These are phyloP conservation scores for Carex sylvatica DNA, from an alignment of 202 grass and related monocot genomes.

Conservation along the genomic window DNA sequence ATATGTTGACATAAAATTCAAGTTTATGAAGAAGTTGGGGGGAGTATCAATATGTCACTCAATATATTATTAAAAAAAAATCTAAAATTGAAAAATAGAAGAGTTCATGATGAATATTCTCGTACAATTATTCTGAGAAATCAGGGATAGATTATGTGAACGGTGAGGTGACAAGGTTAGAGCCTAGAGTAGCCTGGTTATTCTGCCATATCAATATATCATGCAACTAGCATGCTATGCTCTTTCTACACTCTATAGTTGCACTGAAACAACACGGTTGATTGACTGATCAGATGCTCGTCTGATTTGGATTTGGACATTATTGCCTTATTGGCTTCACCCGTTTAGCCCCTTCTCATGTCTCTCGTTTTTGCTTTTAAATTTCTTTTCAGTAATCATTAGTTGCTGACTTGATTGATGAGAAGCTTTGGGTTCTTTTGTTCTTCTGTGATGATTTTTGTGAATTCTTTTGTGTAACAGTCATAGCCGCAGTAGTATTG, in stretches of 20 bases:
- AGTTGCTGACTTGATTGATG: conserved; percentile 63
- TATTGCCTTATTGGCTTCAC: not conserved
- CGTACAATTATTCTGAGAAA: not conserved
- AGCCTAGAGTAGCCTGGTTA: not conserved
- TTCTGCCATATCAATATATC: not conserved
- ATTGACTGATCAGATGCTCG: conserved; percentile 21
- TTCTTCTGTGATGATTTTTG: not conserved
- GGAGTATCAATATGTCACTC: not conserved
- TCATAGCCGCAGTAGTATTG: too few species aligned
- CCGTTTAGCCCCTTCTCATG: not conserved
- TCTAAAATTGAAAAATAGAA: not conserved
- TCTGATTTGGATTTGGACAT: not conserved
- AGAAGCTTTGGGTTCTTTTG: conserved; percentile 24
- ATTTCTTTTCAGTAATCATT: conserved; percentile 81
- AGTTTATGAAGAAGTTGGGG: not conserved
- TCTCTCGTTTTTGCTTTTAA: not conserved
- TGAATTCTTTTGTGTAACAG: not conserved
- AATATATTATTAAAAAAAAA: not conserved
- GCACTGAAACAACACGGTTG: conserved; percentile 10
- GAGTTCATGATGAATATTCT: not conserved
- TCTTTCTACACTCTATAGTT: not conserved
- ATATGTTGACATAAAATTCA: not conserved
- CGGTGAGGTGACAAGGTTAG: not conserved
- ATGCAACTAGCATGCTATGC: not conserved
- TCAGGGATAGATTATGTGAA: not conserved